Percentiles rank a stretch among this genome's conserved stretches.
Evolutionary conservation across 208 protist genomes (phyloP).

Genomic region (Crithidia acanthocephali): DNA sequence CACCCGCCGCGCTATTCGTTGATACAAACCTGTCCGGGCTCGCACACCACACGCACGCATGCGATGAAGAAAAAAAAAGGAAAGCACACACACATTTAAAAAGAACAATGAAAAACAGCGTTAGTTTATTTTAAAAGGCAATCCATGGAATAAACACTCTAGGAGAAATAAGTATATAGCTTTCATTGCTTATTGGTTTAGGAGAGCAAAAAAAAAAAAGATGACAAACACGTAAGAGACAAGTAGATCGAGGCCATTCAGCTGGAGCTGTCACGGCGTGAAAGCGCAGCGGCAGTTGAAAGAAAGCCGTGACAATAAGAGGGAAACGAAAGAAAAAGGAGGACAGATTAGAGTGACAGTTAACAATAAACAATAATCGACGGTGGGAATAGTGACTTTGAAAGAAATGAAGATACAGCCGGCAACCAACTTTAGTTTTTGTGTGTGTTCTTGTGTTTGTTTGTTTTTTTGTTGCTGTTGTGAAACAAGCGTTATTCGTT

Average conservation of each 20-base stretch:
- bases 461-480: background rate
- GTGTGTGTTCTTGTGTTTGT: too few species aligned
- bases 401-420: constrained; percentile 6
- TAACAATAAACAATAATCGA: constrained; percentile 12
- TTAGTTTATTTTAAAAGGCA: background rate
- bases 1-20: background rate
- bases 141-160: constrained; percentile 4
- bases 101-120: constrained; percentile 1
- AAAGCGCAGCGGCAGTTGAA: constrained; percentile 8
- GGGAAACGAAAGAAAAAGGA: background rate
- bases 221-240: constrained; percentile 1
- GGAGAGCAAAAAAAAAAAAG: background rate
- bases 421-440: background rate
- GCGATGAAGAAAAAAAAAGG: background rate
- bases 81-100: background rate
- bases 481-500: background rate
- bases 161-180: constrained; percentile 5
- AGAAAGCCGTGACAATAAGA: background rate
- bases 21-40: background rate
- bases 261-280: background rate
- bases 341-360: background rate
- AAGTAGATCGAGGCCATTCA: background rate
- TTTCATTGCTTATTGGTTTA: background rate
- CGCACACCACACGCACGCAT: background rate
- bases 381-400: constrained; percentile 9